Percentiles rank a stretch among this genome's conserved stretches.
Conservation (phyloP, 2,329 filamentous ascomycete species). For the Aspergillus floridensis region DNA sequence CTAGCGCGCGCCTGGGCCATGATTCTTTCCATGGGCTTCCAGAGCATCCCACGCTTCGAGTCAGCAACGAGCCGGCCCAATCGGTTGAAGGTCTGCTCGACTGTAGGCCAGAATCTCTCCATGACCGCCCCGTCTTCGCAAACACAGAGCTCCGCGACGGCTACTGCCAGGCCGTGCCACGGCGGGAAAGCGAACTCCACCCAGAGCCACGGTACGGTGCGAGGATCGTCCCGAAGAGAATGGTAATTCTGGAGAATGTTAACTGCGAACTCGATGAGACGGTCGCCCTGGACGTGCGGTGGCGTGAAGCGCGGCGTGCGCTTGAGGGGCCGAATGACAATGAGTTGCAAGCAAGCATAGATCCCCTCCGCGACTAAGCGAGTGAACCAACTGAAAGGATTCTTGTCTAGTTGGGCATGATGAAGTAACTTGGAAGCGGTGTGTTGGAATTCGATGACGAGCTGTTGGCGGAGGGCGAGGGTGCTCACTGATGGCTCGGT, state of each 20-base stretch:
- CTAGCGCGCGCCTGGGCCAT: constrained; percentile 26
- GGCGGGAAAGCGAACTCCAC: constrained; percentile 29
- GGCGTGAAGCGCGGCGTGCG: constrained; percentile 24
- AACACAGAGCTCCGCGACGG: constrained; percentile 32
- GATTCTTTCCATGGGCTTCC: constrained; percentile 31
- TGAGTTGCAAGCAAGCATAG: constrained; percentile 28
- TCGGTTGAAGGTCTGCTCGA: constrained; percentile 24
- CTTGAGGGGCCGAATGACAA: constrained; percentile 28
- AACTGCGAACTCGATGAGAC: constrained; percentile 26
- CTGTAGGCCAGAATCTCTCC: constrained; percentile 25
- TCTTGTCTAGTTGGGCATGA: constrained; percentile 19
- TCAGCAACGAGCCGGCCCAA: constrained; percentile 27
- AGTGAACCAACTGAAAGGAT: constrained; percentile 28
- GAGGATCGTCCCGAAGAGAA: constrained; percentile 21
- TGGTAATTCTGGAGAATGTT: constrained; percentile 23
- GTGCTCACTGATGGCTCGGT: constrained; percentile 22
- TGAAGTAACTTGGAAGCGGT: constrained; percentile 20
- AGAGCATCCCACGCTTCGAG: constrained; percentile 27
- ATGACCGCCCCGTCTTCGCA: constrained; percentile 22
- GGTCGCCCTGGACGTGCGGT: constrained; percentile 22
- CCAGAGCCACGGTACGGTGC: constrained; percentile 26
- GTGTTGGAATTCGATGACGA: constrained; percentile 26
- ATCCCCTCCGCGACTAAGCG: constrained; percentile 21
- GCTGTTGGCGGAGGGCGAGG: constrained; percentile 25
- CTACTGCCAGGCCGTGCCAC: constrained; percentile 34